phyloP scores from a whole-genome alignment of 305 asterid species.

The Solanum hybrid region DNA sequence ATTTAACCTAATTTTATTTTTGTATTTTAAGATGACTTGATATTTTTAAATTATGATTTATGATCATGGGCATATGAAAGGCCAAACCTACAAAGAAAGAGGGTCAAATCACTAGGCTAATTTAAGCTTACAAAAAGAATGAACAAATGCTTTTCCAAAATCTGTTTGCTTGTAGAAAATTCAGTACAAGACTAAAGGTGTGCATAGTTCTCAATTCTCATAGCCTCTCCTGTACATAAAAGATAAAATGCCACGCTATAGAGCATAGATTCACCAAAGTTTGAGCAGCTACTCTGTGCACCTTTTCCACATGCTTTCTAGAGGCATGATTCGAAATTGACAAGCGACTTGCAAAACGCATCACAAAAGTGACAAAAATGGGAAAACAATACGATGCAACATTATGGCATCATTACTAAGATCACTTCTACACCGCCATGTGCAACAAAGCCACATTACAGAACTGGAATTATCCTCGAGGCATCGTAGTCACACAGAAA shows the following conservation, averaged over 20 bases:
- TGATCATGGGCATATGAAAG: not conserved
- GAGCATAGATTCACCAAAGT: not conserved
- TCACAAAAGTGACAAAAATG: not conserved
- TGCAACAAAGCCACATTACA: not conserved
- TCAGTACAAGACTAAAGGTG: not conserved
- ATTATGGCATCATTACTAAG: not conserved
- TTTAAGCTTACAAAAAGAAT: not conserved
- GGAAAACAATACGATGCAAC: not conserved
- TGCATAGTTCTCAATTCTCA: not conserved
- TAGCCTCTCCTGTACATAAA: not conserved
- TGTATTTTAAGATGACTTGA: not conserved
- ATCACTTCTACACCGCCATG: not conserved
- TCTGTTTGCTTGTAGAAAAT: not conserved
- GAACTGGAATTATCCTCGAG: not conserved
- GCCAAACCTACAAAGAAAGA: not conserved
- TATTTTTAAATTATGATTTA: not conserved
- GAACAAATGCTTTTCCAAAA: not conserved
- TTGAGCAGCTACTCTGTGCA: not conserved
- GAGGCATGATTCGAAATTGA: not conserved
- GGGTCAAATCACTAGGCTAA: not conserved
- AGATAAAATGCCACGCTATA: not conserved
- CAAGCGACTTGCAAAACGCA: not conserved
- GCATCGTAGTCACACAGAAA: not conserved
- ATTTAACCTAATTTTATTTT: not conserved
- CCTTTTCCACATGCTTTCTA: not conserved